Evolutionary conservation across 352 stramenopile genomes (phyloP).

Genomic region (Pythium myriotylum): DNA sequence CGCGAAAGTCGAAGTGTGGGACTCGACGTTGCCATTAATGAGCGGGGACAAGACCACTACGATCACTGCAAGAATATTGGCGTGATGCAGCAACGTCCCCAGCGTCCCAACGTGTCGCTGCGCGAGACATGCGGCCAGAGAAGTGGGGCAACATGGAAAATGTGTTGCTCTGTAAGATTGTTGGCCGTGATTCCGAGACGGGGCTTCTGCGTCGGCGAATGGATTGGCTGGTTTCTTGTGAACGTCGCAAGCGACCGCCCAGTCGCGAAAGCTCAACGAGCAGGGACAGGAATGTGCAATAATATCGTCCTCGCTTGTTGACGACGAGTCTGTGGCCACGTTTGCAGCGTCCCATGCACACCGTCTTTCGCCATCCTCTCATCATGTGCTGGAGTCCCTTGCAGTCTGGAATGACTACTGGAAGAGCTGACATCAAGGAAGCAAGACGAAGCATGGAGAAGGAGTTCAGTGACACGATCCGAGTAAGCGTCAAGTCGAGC

Average conservation of each 20-base stretch:
- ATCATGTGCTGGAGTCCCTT: background rate
- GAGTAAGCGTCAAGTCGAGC: no score
- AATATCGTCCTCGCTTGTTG: background rate
- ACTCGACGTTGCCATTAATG: slow-evolving; percentile 11
- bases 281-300: slow-evolving; percentile 6
- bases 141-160: background rate
- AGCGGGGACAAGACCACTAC: slow-evolving; percentile 8
- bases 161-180: background rate
- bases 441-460: no score
- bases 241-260: background rate
- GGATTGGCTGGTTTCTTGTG: slow-evolving; percentile 2
- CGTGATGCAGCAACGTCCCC: slow-evolving; percentile 8
- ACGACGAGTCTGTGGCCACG: background rate
- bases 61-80: slow-evolving; percentile 21
- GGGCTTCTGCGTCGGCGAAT: background rate
- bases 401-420: background rate
- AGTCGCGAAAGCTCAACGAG: background rate
- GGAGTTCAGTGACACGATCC: no score
- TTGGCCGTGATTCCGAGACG: slow-evolving; percentile 3
- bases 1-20: slow-evolving; percentile 20
- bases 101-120: slow-evolving; percentile 24
- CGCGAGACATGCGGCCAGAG: background rate
- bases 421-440: no score
- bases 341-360: no score
- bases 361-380: no score